Conservation (phyloP, 2,329 filamentous ascomycete species). For the Aspergillus sp. region DNA sequence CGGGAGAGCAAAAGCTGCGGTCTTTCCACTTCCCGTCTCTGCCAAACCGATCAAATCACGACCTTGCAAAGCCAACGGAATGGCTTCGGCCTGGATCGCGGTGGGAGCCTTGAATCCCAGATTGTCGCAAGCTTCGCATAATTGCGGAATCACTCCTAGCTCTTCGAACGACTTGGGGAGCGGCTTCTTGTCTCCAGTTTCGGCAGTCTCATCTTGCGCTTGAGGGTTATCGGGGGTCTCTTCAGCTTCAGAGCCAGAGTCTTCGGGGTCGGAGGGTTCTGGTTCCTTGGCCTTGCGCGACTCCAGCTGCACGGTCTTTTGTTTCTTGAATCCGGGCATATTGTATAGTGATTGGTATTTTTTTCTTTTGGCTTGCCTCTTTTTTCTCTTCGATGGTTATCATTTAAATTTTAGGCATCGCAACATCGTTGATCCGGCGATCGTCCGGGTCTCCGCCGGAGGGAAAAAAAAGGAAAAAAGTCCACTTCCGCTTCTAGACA, state of each 20-base stretch:
- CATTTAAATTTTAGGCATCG: slow-evolving; percentile 27
- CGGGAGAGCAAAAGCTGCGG: slow-evolving; percentile 86
- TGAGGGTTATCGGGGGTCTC: slow-evolving; percentile 4
- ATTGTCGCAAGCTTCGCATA: slow-evolving; percentile 79
- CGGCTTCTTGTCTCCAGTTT: slow-evolving; percentile 5
- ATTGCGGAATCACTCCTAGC: slow-evolving; percentile 69
- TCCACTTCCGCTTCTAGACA: slow-evolving; percentile 10
- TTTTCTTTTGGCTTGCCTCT: neutral
- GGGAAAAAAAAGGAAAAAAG: slow-evolving; percentile 30
- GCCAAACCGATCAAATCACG: slow-evolving; percentile 89
- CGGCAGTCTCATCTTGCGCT: slow-evolving; percentile 1
- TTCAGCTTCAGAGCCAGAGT: slow-evolving; percentile 6
- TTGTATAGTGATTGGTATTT: slow-evolving; percentile 8
- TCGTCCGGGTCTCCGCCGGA: slow-evolving; percentile 18
- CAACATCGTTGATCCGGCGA: slow-evolving; percentile 32
- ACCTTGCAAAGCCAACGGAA: slow-evolving; percentile 70
- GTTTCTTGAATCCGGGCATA: slow-evolving; percentile 37
- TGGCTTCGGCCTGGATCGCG: slow-evolving; percentile 78
- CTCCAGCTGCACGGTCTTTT: slow-evolving; percentile 29
- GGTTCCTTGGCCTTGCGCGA: slow-evolving; percentile 16
- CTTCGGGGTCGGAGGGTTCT: slow-evolving; percentile 16
- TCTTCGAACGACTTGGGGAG: slow-evolving; percentile 46
- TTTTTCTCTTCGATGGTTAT: slow-evolving; percentile 1
- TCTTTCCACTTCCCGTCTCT: slow-evolving; percentile 94
- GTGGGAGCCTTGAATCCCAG: slow-evolving; percentile 82